phyloP scores from a whole-genome alignment of 768 basidiomycete genomes.

The Chalciporus chontae region DNA sequence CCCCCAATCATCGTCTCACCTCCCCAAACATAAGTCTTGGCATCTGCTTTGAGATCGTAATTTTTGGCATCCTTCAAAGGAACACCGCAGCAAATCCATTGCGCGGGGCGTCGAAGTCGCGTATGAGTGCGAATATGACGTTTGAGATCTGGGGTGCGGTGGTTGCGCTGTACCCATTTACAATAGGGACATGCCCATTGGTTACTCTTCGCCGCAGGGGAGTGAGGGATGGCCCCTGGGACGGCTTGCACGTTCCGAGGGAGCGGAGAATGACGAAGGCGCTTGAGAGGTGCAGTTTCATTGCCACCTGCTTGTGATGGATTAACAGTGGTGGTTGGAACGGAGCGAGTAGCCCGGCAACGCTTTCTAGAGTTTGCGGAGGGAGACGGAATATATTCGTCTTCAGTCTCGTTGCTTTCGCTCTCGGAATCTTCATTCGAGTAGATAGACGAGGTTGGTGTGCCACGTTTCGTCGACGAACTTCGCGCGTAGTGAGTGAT shows the following conservation, averaged over 20 bases:
- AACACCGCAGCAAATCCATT: conserved; percentile 39
- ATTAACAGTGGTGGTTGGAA: background rate
- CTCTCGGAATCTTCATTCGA: conserved; percentile 34
- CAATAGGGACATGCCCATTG: conserved; percentile 47
- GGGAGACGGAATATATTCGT: conserved; percentile 44
- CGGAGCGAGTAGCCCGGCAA: conserved; percentile 16
- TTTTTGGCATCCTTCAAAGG: conserved; percentile 22
- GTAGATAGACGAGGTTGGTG: conserved; percentile 3
- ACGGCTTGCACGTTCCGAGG: conserved; percentile 47
- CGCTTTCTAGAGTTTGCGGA: conserved; percentile 33
- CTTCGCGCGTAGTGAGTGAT: conserved; percentile 14
- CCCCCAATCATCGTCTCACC: conserved; percentile 34
- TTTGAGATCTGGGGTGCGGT: conserved; percentile 54
- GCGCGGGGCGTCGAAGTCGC: conserved; percentile 32
- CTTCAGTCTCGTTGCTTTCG: conserved; percentile 39
- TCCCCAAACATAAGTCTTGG: conserved; percentile 25
- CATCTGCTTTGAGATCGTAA: conserved; percentile 19
- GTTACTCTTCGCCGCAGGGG: conserved; percentile 26
- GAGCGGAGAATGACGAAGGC: conserved; percentile 32
- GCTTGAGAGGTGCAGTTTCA: conserved; percentile 17
- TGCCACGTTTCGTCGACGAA: background rate
- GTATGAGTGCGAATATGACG: conserved; percentile 56
- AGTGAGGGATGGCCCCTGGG: conserved; percentile 15
- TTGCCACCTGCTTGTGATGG: conserved; percentile 6
- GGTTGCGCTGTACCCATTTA: conserved; percentile 44